Evolutionary conservation across 306 rosid species (phyloP), one percentile per base, ranked within the genome.

Genomic region (Trifolium subterraneum): DNA sequence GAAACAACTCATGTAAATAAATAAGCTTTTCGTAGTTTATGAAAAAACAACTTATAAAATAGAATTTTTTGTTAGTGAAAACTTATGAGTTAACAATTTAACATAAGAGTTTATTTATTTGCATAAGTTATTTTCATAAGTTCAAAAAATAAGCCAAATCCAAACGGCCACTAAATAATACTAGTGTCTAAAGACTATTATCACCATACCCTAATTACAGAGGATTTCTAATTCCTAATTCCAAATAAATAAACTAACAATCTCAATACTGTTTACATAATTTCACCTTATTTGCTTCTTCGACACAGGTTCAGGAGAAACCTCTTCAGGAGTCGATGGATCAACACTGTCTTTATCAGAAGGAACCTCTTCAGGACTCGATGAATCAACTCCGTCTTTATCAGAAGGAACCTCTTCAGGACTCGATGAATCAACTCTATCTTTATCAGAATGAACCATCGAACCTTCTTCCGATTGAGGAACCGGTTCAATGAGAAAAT

Each of bases 221-320:
- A 36, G 8, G n/a, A n/a, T n/a, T n/a, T n/a, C n/a, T n/a, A n/a
- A n/a, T n/a, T n/a, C n/a, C n/a, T n/a, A 36, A 36, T 36, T 36
- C 10, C 39, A 7, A 36, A 36, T 8, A 36, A 36, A 36, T 36
- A 36, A 50, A n/a, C 56, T 10, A 7, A 16, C 4, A 27, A 60
- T 29, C 41, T 60, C 9, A 60, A 7, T 7, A n/a, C 27, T 14
- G 20, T 60, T 60, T 15, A 35, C 45, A 62, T 64, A 36, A 19
- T 14, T 16, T 52, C 86, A 93, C 97, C 98, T 89, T 51, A 51
- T 79, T 41, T 81, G 73, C 79, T 85, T 93, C 79, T 78, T 90
- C 77, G 90, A 86, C 35, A 64, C 2, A 42, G 85, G 79, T 48
- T 87, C 90, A 72, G 71, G 72, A 18, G 78, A 81, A 41, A 54